phyloP scores from a whole-genome alignment of 2,329 filamentous ascomycete genomes.

The Colletotrichum scovillei region DNA sequence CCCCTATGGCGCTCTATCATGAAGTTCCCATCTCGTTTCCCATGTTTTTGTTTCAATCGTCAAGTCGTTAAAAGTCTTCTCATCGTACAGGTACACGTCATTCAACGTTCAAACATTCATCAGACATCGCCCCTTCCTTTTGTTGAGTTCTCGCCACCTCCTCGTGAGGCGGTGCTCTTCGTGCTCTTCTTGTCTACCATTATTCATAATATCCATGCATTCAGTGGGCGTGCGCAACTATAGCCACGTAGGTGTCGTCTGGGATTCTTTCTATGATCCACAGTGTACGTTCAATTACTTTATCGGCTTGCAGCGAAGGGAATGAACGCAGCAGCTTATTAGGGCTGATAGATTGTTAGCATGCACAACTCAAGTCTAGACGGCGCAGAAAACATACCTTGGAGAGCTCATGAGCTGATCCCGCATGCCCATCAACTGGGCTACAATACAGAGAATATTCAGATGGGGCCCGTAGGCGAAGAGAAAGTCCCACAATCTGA shows the following conservation, averaged over 20 bases:
- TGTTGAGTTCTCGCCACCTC: neutral
- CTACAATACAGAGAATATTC: slow-evolving; percentile 96
- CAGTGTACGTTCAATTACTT: slow-evolving; percentile 86
- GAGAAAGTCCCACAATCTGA: slow-evolving; percentile 95
- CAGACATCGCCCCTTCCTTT: neutral
- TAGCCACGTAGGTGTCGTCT: slow-evolving; percentile 88
- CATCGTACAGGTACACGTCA: slow-evolving; percentile 5
- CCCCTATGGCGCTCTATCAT: neutral
- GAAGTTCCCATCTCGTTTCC: neutral
- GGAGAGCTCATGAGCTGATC: slow-evolving; percentile 85
- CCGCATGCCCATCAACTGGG: slow-evolving; percentile 89
- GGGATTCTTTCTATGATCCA: slow-evolving; percentile 91
- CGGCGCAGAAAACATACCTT: slow-evolving; percentile 67
- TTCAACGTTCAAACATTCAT: neutral
- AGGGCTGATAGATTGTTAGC: slow-evolving; percentile 68
- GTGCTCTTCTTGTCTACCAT: neutral
- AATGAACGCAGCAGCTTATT: slow-evolving; percentile 93
- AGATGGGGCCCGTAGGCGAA: slow-evolving; percentile 96
- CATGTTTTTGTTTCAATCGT: neutral
- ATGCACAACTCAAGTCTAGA: neutral
- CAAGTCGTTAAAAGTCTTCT: slow-evolving; percentile 7
- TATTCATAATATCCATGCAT: neutral
- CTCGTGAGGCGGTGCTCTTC: neutral
- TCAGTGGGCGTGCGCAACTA: slow-evolving; percentile 81
- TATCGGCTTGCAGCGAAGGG: slow-evolving; percentile 83